These are phyloP conservation scores for Ustilago hordei DNA, from an alignment of 1,284 basidiomycete genomes.

Conservation along the genomic window DNA sequence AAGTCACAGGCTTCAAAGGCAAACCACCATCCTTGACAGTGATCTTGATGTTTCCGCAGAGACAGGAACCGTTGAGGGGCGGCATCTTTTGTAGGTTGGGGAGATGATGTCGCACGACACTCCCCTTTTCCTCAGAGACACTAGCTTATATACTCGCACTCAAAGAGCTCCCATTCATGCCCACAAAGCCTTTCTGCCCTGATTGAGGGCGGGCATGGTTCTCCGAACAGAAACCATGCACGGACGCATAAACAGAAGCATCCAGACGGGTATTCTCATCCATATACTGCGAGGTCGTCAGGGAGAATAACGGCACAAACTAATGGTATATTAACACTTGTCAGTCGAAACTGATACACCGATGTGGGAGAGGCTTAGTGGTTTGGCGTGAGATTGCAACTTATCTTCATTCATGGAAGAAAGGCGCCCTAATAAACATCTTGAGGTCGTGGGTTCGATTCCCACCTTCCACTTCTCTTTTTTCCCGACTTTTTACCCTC, in stretches of 20 bases:
- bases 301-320: too few species aligned
- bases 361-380: slow-evolving; percentile 59
- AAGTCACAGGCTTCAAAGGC: slow-evolving; percentile 29
- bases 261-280: background rate
- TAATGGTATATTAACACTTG: background rate
- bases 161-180: too few species aligned
- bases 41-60: slow-evolving; percentile 36
- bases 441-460: slow-evolving; percentile 62
- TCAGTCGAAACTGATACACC: background rate
- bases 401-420: slow-evolving; percentile 19
- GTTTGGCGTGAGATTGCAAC: slow-evolving; percentile 63
- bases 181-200: too few species aligned
- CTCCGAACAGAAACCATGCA: background rate
- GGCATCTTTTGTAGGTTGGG: slow-evolving; percentile 20
- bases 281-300: background rate
- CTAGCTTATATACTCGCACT: background rate
- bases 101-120: slow-evolving; percentile 10
- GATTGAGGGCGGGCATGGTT: background rate
- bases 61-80: slow-evolving; percentile 31
- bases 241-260: background rate
- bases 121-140: background rate
- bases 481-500: background rate
- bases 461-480: slow-evolving; percentile 54
- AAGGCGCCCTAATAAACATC: slow-evolving; percentile 32
- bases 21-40: slow-evolving; percentile 27